These are phyloP conservation scores for Lachnellula suecica DNA, from an alignment of 2,329 filamentous ascomycete genomes.

Conservation along the genomic window DNA sequence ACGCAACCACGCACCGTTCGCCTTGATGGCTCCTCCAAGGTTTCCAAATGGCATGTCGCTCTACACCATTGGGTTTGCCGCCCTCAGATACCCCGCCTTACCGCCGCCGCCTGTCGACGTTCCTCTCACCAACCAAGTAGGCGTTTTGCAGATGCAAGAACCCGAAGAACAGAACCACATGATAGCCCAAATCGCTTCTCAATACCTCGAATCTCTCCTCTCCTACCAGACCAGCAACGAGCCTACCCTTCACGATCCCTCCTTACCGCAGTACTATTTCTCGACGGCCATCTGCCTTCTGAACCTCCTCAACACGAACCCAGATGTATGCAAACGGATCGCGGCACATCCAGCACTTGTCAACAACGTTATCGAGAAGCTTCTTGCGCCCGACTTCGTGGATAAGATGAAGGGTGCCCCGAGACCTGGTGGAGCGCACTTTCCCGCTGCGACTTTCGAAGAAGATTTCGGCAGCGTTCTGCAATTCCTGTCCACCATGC, in stretches of 20 bases:
- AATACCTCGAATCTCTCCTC: slow-evolving; percentile 24
- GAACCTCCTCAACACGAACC: slow-evolving; percentile 20
- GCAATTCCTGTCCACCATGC: slow-evolving; percentile 27
- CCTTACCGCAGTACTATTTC: slow-evolving; percentile 23
- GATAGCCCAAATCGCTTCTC: slow-evolving; percentile 25
- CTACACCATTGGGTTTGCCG: slow-evolving; percentile 18
- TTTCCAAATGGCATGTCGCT: slow-evolving; percentile 23
- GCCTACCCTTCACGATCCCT: slow-evolving; percentile 17
- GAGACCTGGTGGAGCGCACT: background rate
- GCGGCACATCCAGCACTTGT: slow-evolving; percentile 19
- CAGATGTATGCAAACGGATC: slow-evolving; percentile 23
- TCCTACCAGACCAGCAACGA: slow-evolving; percentile 22
- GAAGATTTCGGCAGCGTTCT: slow-evolving; percentile 26
- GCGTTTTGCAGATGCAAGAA: background rate
- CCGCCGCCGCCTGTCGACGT: background rate
- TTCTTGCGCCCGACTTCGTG: slow-evolving; percentile 18
- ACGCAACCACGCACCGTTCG: no score
- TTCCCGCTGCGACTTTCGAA: slow-evolving; percentile 20
- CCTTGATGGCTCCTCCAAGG: slow-evolving; percentile 20
- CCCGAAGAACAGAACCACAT: slow-evolving; percentile 13
- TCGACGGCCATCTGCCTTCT: slow-evolving; percentile 21
- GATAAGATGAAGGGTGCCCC: slow-evolving; percentile 16
- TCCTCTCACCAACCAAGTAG: background rate
- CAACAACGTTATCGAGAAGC: slow-evolving; percentile 20
- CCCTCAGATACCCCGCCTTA: slow-evolving; percentile 22